A percentile compares a stretch with the other conserved stretches of the same genome.
Evolutionary conservation across 1,284 basidiomycete genomes (phyloP).

Genomic region (Athelia psychrophila): DNA sequence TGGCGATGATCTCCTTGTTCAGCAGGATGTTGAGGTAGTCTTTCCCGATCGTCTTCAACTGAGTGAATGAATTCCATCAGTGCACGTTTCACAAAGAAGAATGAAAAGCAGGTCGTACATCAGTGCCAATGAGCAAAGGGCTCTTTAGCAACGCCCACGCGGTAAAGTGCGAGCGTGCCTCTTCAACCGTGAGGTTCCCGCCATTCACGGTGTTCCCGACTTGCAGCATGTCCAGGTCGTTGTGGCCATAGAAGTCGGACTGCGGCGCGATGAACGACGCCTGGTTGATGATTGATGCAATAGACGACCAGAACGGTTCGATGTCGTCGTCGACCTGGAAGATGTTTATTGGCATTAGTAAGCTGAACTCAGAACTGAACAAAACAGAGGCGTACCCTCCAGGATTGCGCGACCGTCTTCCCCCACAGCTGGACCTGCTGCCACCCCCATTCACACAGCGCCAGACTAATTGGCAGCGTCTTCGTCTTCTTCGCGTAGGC

Average conservation of each 20-base stretch:
- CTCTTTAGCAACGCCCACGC: constrained; percentile 67
- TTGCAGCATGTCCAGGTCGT: constrained; percentile 51
- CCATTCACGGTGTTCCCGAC: constrained; percentile 48
- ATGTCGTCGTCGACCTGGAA: constrained; percentile 31
- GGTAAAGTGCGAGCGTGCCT: constrained; percentile 61
- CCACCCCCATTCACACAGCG: constrained; percentile 52
- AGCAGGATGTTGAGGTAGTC: constrained; percentile 32
- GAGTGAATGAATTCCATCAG: not conserved
- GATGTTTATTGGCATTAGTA: not conserved
- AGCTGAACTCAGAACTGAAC: constrained; percentile 26
- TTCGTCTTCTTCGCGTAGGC: constrained; percentile 34
- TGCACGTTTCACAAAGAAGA: constrained; percentile 4
- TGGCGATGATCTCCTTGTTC: constrained; percentile 40
- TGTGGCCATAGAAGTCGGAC: constrained; percentile 58
- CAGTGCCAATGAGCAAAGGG: constrained; percentile 46
- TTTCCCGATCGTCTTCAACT: constrained; percentile 34
- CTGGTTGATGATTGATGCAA: constrained; percentile 19
- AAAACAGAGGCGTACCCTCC: constrained; percentile 35
- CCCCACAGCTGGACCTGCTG: constrained; percentile 33
- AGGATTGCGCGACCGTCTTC: constrained; percentile 40
- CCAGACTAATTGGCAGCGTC: constrained; percentile 43
- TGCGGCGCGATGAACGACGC: constrained; percentile 49
- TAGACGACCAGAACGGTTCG: constrained; percentile 11
- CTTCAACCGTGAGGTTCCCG: constrained; percentile 49
- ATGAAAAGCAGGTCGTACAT: constrained; percentile 19